These are phyloP conservation scores for Vigna mungo DNA, from an alignment of 306 rosid species.

Conservation along the genomic window DNA sequence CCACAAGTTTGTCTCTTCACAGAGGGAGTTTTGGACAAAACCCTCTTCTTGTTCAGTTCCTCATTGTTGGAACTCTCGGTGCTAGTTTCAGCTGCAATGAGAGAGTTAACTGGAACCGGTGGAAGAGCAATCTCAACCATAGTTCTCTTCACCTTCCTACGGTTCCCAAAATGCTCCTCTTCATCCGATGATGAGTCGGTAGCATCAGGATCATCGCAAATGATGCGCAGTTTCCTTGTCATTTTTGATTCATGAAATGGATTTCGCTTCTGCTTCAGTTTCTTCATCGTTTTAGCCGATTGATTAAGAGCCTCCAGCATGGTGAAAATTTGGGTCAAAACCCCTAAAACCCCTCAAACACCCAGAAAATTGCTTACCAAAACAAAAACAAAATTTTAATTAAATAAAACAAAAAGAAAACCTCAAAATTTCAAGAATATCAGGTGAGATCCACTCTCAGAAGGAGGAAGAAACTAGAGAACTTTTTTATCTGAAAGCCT, in stretches of 20 bases:
- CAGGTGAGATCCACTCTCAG: slow-evolving; percentile 74
- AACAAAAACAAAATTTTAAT: neutral
- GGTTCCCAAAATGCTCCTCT: neutral
- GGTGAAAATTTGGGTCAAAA: slow-evolving; percentile 18
- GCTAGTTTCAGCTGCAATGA: slow-evolving; percentile 37
- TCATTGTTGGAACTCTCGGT: slow-evolving; percentile 55
- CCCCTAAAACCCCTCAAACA: slow-evolving; percentile 53
- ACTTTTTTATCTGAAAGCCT: slow-evolving; percentile 59
- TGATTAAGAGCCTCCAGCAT: slow-evolving; percentile 50
- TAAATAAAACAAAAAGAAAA: neutral
- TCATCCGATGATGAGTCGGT: slow-evolving; percentile 80
- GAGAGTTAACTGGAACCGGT: neutral
- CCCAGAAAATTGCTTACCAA: slow-evolving; percentile 24
- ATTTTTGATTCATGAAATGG: slow-evolving; percentile 26
- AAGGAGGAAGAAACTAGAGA: slow-evolving; percentile 61
- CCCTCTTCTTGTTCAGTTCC: slow-evolving; percentile 49
- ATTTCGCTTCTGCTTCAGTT: slow-evolving; percentile 26
- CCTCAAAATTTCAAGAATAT: slow-evolving; percentile 23
- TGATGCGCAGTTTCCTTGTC: slow-evolving; percentile 62
- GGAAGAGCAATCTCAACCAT: slow-evolving; percentile 60
- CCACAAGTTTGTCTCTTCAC: slow-evolving; percentile 46
- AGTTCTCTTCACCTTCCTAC: slow-evolving; percentile 44
- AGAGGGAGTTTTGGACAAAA: slow-evolving; percentile 40
- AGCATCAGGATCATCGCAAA: slow-evolving; percentile 76
- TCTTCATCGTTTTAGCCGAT: slow-evolving; percentile 21